Evolutionary conservation across 148 eudicot genomes (phyloP).

Genomic region (Rhododendron kiyosumense): DNA sequence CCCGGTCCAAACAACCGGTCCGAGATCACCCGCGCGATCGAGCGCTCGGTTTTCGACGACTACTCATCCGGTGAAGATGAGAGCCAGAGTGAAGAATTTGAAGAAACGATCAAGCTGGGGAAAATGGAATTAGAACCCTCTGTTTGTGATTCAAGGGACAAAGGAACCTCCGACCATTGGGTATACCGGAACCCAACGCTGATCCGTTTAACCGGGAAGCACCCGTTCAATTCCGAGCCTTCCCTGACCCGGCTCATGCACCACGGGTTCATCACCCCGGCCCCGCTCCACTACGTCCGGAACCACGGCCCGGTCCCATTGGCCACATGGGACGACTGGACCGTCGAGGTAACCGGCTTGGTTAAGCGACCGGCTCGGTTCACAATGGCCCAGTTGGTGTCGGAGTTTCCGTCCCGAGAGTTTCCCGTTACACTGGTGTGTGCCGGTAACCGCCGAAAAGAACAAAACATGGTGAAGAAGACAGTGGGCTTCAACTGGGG

Average conservation of each 20-base stretch:
- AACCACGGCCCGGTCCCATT: constrained; percentile 87
- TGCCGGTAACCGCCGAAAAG: constrained; percentile 90
- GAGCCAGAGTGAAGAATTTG: constrained; percentile 17
- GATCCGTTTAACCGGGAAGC: constrained; percentile 93
- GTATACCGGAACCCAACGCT: constrained; percentile 59
- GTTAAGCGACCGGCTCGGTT: constrained; percentile 52
- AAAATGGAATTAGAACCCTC: constrained; percentile 59
- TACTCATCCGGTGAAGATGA: constrained; percentile 42
- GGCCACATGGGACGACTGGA: constrained; percentile 70
- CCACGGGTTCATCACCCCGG: constrained; percentile 94
- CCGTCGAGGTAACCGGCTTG: constrained; percentile 69
- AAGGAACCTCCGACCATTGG: constrained; percentile 82
- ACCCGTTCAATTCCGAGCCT: constrained; percentile 92
- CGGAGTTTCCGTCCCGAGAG: constrained; percentile 57
- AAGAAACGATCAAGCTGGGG: constrained; percentile 35
- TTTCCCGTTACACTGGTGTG: constrained; percentile 78
- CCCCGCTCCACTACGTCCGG: constrained; percentile 85
- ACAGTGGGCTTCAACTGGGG: constrained; percentile 97
- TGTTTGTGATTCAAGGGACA: constrained; percentile 50
- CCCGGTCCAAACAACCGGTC: constrained; percentile 37
- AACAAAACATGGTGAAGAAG: constrained; percentile 81
- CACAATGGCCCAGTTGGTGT: constrained; percentile 60
- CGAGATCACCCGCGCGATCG: constrained; percentile 10
- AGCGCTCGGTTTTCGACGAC: neutral
- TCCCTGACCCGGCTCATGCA: constrained; percentile 80